These are phyloP conservation scores for Chrysochromulina parva DNA, from an alignment of 78 protist species.

Conservation along the genomic window DNA sequence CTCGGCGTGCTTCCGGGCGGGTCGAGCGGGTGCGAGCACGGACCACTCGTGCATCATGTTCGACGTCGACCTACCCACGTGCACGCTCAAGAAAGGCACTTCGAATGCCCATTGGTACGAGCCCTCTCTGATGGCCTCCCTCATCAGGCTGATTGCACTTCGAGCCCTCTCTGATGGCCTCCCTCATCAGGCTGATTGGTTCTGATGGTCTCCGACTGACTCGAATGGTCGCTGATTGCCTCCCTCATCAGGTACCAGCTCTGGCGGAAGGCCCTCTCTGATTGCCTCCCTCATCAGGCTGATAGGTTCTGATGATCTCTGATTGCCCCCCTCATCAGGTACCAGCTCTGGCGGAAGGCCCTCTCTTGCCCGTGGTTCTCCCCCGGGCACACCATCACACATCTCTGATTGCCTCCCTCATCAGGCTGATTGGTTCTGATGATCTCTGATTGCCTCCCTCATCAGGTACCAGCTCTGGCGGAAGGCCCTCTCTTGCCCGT, in stretches of 20 bases:
- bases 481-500: not conserved
- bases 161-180: not conserved
- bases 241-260: no score
- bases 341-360: not conserved
- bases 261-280: no score
- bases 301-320: no score
- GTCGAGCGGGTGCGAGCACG: conserved; percentile 9
- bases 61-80: conserved; percentile 14
- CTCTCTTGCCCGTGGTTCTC: not conserved
- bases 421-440: no score
- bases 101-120: conserved; percentile 20
- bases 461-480: no score
- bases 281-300: no score
- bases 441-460: no score
- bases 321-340: no score
- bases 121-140: not conserved
- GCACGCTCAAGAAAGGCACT: not conserved
- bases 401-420: not conserved
- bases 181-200: no score
- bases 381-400: not conserved
- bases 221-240: no score
- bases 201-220: no score
- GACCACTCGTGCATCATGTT: conserved; percentile 25
- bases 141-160: no score
- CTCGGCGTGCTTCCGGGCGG: conserved; percentile 39